Percentiles rank a stretch among this genome's conserved stretches.
phyloP scores from a whole-genome alignment of 2,329 filamentous ascomycete genomes.

The Diaporthe australafricana region DNA sequence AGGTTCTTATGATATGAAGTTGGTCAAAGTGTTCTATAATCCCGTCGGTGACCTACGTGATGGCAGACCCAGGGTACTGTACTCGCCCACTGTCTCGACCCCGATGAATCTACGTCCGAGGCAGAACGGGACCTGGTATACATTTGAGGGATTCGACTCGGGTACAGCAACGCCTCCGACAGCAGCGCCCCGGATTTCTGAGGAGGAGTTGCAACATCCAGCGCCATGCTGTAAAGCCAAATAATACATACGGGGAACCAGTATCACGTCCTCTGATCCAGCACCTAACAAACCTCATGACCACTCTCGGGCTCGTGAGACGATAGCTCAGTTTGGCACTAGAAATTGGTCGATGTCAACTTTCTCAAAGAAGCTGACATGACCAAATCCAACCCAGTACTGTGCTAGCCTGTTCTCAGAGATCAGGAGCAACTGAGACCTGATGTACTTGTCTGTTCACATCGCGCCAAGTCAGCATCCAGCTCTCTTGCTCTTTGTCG shows the following conservation, averaged over 20 bases:
- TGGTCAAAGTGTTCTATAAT: no score
- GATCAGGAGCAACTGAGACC: constrained; percentile 81
- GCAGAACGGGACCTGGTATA: background rate
- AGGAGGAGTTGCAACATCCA: background rate
- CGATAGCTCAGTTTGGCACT: constrained; percentile 2
- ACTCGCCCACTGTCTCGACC: background rate
- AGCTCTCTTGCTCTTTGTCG: no score
- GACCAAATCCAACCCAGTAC: constrained; percentile 77
- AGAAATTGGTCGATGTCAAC: constrained; percentile 67
- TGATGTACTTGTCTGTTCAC: constrained; percentile 76
- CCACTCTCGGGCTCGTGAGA: background rate
- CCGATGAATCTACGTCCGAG: background rate
- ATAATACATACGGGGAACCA: background rate
- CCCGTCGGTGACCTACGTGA: background rate
- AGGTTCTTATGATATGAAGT: no score
- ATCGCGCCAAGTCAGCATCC: background rate
- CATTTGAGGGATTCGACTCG: no score
- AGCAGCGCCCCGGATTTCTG: background rate
- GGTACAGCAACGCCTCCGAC: background rate
- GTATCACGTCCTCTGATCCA: background rate
- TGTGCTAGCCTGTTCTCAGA: constrained; percentile 83
- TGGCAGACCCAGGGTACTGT: background rate
- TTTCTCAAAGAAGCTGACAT: constrained; percentile 71
- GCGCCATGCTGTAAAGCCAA: background rate
- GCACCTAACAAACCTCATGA: background rate